Base-by-base conservation (phyloP, 2,329 filamentous ascomycete species). In the Aspergillus aculeatinus region DNA sequence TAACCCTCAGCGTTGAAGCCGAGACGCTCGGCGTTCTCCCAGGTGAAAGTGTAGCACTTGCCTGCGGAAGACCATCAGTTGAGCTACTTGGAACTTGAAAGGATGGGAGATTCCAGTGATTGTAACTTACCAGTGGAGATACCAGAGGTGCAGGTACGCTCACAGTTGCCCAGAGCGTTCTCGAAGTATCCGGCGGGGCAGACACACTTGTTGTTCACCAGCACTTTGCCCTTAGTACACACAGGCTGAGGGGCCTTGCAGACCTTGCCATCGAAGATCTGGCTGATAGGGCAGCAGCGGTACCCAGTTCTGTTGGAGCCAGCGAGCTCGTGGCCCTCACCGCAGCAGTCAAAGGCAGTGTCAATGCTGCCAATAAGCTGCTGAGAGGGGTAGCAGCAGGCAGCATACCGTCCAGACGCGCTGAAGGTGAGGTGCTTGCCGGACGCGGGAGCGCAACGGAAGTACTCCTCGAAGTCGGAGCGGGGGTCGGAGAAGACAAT, bases 261-360 rank as follows among this genome's bases (percentile, higher is more conserved):
- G 49, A 51, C 25, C 53, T 23, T 3, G 5, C 60, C 60, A 39
- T 62, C 60, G n/a, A 48, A 62, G 33, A 25, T 48, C 53, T 55
- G 48, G 4, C 55, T 58, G 12, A 33, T 55, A 6, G 61, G 61
- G 21, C 61, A 63, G 42, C 61, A 63, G 14, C 33, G 47, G 19
- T 58, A 63, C 4, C 61, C 59, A 11, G 56, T 47, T 10, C 50
- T 51, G 5, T 19, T n/a, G 14, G 61, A 63, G 27, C 61, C 61
- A n/a, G 48, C 59, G 12, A 63, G 55, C 21, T 61, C 61, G 48
- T 63, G 59, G 6, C 52, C 55, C 3, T 35, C 54, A 11, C 58
- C 61, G 21, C 61, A 63, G 61, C 61, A 63, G 19, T 63, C 61
- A 16, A 62, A 62, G 2, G 58, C 60, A 33, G 60, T 62, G 23